phyloP scores from a whole-genome alignment of 768 basidiomycete species.

The Strobilomyces confusus region DNA sequence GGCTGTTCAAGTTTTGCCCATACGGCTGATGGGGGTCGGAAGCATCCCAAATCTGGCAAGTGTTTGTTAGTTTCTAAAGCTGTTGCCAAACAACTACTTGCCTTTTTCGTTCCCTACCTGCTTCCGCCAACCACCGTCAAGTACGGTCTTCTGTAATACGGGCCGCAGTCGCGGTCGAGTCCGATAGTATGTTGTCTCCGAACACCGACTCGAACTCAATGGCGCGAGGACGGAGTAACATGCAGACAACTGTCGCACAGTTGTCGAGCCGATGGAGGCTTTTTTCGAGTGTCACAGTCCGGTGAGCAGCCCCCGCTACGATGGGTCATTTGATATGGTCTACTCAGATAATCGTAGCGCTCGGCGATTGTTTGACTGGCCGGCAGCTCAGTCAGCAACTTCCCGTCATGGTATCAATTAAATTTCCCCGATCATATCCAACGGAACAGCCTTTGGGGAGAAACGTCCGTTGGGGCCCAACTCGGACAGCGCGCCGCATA shows the following conservation, averaged over 20 bases:
- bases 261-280: background rate
- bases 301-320: background rate
- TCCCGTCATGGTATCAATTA: conserved; percentile 7
- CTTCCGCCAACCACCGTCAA: background rate
- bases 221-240: background rate
- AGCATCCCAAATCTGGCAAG: conserved; percentile 11
- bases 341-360: background rate
- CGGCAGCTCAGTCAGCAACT: background rate
- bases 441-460: background rate
- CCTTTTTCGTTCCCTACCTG: background rate
- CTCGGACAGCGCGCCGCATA: background rate
- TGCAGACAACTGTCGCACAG: background rate
- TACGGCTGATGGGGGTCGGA: background rate
- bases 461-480: background rate
- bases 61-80: conserved; percentile 30
- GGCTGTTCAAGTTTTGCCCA: conserved; percentile 2
- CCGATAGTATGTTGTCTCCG: background rate
- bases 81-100: conserved; percentile 24
- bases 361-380: background rate
- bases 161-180: background rate
- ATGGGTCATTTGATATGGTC: background rate
- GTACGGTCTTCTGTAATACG: background rate
- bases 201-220: background rate
- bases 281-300: background rate
- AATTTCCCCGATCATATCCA: conserved; percentile 5